Base-by-base conservation (phyloP, 1,284 basidiomycete species). In the Ustilago bromivora region DNA sequence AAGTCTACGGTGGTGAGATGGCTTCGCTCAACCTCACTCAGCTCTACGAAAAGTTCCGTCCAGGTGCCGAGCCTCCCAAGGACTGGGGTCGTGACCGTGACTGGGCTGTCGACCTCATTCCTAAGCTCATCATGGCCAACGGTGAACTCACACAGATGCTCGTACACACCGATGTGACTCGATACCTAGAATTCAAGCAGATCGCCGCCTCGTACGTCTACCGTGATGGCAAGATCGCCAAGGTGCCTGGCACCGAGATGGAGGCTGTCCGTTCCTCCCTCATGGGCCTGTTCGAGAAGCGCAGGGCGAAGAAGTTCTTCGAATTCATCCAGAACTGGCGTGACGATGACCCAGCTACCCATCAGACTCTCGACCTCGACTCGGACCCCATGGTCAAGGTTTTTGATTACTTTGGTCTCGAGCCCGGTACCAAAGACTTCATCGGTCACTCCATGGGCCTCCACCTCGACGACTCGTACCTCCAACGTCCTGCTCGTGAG, bases 151-250 rank as follows among this genome's bases (percentile, higher is more conserved):
- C 96, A 68, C 93, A 93, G 88, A 99, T 99, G 88, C 92, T 99
- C 76, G 96, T 99, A 55, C 96, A 99, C 89, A 99, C 97, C 81
- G 96, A 99, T 86, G 97, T 99, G 75, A 97, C 94, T 40, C 92
- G 96, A 73, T 99, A 99, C 89, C 92, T 99, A 85, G 97, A 99
- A 87, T 99, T 99, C 90, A 99, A 99, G 90, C 96, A 98, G 89
- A 98, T 99, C 87, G 95, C 97, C 2, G 97, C 96, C 62, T 96
- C 94, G 84, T 99, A 93, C 87, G 97, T 99, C 71, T 98, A 96
- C 88, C 92, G 96, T 61, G 97, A 99, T 88, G 94, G 95, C 70
- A 93, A 89, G 88, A 98, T 99, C 87, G 95, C 94, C 73, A 99
- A 99, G 88, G 97, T 99, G 12, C 97, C 97, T 35, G 93, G 93